Evolutionary conservation across 2,329 filamentous ascomycete species (phyloP), one percentile per base, ranked within the genome.

Genomic region (Daldinia sp.): DNA sequence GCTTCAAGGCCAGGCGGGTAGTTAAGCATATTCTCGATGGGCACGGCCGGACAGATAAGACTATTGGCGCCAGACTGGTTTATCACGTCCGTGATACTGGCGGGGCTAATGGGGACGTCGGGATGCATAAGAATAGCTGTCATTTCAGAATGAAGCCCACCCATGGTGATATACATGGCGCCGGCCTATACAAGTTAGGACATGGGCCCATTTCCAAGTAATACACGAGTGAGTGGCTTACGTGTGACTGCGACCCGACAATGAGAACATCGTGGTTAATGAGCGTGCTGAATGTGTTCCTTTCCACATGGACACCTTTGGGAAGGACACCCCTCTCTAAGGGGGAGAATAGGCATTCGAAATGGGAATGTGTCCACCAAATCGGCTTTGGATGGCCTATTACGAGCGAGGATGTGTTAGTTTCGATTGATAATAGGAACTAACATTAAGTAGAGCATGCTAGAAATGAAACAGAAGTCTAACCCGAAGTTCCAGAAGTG

Each of bases 331-430:
- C 61, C 23, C 67, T 29, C 51, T 49, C 58, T n/a, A 64, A 39
- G 29, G 30, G 65, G 34, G 53, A 63, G 60, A 48, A 71, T 21
- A 58, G 49, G 19, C 34, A 67, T 27, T 58, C 37, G 39, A 58
- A 56, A 57, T 58, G 51, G 51, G 65, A 35, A 54, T 72, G 67
- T 15, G 65, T 73, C 69, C 70, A 73, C 63, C 69, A 72, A 6
- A 73, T 68, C 3, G 70, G 70, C 55, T 73, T 73, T 10, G 70
- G 70, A 17, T 72, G 67, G 21, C 71, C 71, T 63, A 63, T 68
- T 60, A 66, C 59, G 17, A 41, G 56, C 61, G n/a, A 63, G 61
- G 50, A 51, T 3, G 15, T 27, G 39, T 45, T 45, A 25, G 21
- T n/a, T 27, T n/a, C n/a, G n/a, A 13, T 11, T 37, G 9, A 29